Evolutionary conservation across 257 asterid species (phyloP), one percentile per base, ranked within the genome.

Genomic region (Nicotiana sylvestris): DNA sequence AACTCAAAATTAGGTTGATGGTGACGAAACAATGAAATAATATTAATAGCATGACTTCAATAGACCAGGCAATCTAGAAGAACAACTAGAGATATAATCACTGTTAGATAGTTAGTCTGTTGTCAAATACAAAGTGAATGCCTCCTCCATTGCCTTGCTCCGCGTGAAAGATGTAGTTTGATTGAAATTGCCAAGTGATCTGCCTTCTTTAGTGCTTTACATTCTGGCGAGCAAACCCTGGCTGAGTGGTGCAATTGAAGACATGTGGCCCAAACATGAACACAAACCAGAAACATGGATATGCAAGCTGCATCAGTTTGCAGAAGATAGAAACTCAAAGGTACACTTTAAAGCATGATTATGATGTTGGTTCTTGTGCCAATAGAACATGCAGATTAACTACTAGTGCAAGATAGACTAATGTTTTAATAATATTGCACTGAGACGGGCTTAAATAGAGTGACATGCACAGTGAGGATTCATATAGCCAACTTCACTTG

Each of bases 181-280:
- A 18, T 0, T 49, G 43, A 16, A 49, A 1, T 49, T 0, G 27
- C 27, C 43, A 27, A 25, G 77, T 18, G 57, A 16, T 37, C 82
- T 15, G 82, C 83, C 18, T 55, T 61, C 69, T 82, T 81, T 72
- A 87, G 65, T 39, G 82, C 89, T 86, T 88, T 82, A 85, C 46
- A 37, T 85, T 87, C 86, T 85, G 91, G 57, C 95, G 90, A 65
- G 92, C 85, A 78, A 91, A 91, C 64, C 95, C 95, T 72, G 95
- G 95, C 95, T 91, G 88, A 74, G 76, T 27, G 25, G 60, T 56
- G 82, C 33, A 77, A 84, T 85, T 85, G 74, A 86, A n/a, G 57
- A 39, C 82, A 61, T 78, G 86, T 37, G 84, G 86, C 72, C 86
- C 89, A 29, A 83, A 83, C 69, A 86, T 16, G 83, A 85, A 85